These are phyloP conservation scores for Candida sithepensis DNA, from an alignment of 805 yeast species.

Conservation along the genomic window DNA sequence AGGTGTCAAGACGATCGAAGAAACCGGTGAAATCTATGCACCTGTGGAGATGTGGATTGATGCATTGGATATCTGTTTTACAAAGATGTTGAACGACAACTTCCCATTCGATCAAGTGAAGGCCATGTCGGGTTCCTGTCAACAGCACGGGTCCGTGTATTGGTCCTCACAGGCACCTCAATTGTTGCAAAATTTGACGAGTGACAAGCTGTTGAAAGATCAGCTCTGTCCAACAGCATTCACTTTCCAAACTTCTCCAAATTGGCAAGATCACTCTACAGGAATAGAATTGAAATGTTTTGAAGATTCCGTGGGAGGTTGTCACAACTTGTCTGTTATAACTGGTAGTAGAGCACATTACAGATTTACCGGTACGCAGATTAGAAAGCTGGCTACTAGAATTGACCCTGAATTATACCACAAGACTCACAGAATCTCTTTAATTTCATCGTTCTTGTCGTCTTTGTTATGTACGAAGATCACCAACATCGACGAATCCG, in stretches of 20 bases:
- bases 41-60: conserved; percentile 93
- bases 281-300: conserved; percentile 60
- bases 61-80: conserved; percentile 65
- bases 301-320: conserved; percentile 61
- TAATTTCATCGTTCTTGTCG: conserved; percentile 77
- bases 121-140: conserved; percentile 82
- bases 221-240: conserved; percentile 53
- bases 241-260: conserved; percentile 67
- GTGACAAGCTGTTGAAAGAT: conserved; percentile 35
- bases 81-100: conserved; percentile 41
- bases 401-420: conserved; percentile 48
- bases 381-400: conserved; percentile 62
- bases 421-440: conserved; percentile 58
- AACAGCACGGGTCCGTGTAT: conserved; percentile 88
- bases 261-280: conserved; percentile 95
- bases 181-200: conserved; percentile 37
- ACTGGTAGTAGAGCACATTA: conserved; percentile 89
- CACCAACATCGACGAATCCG: conserved; percentile 71
- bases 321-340: conserved; percentile 51
- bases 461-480: conserved; percentile 64
- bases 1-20: conserved; percentile 62
- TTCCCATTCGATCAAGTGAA: conserved; percentile 59
- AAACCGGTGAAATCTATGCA: conserved; percentile 60
- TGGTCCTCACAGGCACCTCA: conserved; percentile 55
- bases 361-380: conserved; percentile 91